Evolutionary conservation across 75 land plant species (phyloP).

Genomic region (Cunninghamia lanceolata): DNA sequence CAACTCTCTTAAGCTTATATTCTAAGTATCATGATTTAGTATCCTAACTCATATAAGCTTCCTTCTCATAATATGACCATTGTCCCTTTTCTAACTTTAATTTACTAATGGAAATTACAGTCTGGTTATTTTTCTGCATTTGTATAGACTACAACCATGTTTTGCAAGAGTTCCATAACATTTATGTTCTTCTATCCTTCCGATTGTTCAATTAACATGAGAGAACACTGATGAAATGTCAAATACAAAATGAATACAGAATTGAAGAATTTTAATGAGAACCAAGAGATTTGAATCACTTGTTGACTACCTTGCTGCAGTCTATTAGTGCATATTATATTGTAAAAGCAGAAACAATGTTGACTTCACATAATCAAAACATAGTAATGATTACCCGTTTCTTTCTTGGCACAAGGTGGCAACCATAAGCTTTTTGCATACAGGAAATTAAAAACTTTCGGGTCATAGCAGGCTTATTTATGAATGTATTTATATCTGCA

Average conservation of each 20-base stretch:
- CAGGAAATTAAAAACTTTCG: background rate
- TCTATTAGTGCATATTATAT: background rate
- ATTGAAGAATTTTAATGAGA: background rate
- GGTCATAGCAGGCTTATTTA: background rate
- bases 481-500: background rate
- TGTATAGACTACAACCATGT: background rate
- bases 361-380: background rate
- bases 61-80: background rate
- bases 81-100: background rate
- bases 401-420: background rate
- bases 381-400: background rate
- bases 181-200: background rate
- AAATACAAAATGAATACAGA: background rate
- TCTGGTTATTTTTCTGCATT: background rate
- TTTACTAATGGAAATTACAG: background rate
- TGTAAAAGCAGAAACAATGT: background rate
- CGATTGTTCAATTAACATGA: background rate
- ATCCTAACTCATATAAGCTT: background rate
- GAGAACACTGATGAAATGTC: background rate
- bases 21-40: background rate
- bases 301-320: background rate
- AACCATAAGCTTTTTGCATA: slow-evolving; percentile 3
- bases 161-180: background rate
- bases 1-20: background rate
- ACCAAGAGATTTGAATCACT: background rate